phyloP scores from a whole-genome alignment of 2,329 filamentous ascomycete species.

The Teratosphaeriaceae sp. region DNA sequence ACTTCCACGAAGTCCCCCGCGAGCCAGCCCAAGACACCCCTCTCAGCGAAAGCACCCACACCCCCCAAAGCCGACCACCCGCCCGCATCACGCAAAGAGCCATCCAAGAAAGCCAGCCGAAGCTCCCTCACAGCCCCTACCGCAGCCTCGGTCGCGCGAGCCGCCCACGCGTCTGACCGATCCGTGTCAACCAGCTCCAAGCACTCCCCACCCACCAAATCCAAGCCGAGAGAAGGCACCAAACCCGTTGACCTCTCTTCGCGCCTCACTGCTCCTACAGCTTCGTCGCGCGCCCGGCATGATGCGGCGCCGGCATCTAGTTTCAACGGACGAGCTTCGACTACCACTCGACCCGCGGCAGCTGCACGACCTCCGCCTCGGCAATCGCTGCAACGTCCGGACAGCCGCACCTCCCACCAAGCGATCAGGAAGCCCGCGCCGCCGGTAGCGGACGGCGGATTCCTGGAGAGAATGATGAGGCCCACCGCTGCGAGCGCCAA shows the following conservation, averaged over 20 bases:
- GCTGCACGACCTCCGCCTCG: constrained; percentile 30
- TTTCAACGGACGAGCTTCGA: constrained; percentile 19
- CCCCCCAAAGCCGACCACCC: constrained; percentile 3
- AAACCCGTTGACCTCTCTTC: constrained; percentile 60
- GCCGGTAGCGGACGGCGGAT: constrained; percentile 57
- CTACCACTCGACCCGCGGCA: constrained; percentile 22
- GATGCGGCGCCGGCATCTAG: constrained; percentile 21
- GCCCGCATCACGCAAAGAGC: constrained; percentile 4
- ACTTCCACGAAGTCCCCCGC: constrained; percentile 12
- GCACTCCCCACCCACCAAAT: constrained; percentile 13
- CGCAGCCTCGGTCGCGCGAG: constrained; percentile 25
- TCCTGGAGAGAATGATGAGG: constrained; percentile 75
- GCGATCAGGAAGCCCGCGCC: constrained; percentile 32
- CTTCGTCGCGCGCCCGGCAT: constrained; percentile 60
- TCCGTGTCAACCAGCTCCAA: constrained; percentile 10
- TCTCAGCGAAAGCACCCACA: constrained; percentile 10
- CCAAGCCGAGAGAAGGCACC: constrained; percentile 60
- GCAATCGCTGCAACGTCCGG: constrained; percentile 38
- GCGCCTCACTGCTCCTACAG: constrained; percentile 62
- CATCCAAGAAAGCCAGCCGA: constrained; percentile 25
- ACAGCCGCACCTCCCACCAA: constrained; percentile 42
- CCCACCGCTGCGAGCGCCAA: constrained; percentile 64
- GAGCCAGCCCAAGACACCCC: constrained; percentile 14
- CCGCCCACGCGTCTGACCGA: constrained; percentile 17
- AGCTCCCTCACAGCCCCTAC: constrained; percentile 30